Base-by-base conservation (phyloP, 495 filamentous ascomycete genomes). In the Polyplosphaeria fusca region DNA sequence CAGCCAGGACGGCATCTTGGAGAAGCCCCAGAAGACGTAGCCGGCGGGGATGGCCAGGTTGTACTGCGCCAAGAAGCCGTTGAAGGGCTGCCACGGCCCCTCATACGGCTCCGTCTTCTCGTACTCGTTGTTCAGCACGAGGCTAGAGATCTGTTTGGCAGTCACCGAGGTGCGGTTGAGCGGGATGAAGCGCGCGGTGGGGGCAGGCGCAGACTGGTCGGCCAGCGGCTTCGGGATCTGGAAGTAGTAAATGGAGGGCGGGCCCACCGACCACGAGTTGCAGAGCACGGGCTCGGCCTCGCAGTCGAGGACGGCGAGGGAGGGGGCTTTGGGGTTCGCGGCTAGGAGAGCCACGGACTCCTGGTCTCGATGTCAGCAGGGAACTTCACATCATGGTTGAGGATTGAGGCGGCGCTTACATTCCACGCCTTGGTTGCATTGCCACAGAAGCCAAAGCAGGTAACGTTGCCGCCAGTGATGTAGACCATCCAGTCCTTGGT, bases 381-480 rank as follows among this genome's bases (percentile, higher is more conserved):
- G 39, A 12, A 35, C 30, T 35, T 7, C 30, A 35, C n/a, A n/a
- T 35, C 9, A 7, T 35, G 30, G 30, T 7, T 9, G 30, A 35
- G 30, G 30, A n/a, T 7, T 7, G 30, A n/a, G n/a, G n/a, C n/a
- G 9, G 9, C 7, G 68, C 75, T 58, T 69, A 82, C 77, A 60
- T 83, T 83, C 72, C 80, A 84, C 0, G 77, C 76, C 60, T 73
- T 74, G 18, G 81, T 76, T 25, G 77, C 75, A 4, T 69, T 68
- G 11, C 55, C 76, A 68, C 82, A 86, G 55, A 76, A 70, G 51
- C 76, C 89, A 65, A 82, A 89, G 76, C 91, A 96, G 25, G 89
- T 91, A 75, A 86, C 89, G 73, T 95, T 94, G 38, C 87, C 83
- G 46, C 91, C 91, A 1, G 86, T 88, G 46, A 94, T 71, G 66